phyloP scores from a whole-genome alignment of 1,139 yeast species.

The Kurtzmaniella quercitrusa region DNA sequence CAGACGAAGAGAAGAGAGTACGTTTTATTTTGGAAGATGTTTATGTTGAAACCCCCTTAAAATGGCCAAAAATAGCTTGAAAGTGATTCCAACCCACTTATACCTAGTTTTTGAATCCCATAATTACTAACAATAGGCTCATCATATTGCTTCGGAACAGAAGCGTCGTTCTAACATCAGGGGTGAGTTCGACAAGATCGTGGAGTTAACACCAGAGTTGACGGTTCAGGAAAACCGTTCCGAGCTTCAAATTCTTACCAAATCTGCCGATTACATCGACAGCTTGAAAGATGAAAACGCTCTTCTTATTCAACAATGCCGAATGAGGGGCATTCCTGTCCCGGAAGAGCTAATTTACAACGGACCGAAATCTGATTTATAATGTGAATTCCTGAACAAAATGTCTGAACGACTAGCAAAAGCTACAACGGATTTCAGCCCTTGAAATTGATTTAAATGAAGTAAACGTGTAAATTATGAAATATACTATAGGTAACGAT shows the following conservation, averaged over 20 bases:
- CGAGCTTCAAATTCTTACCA: constrained; percentile 41
- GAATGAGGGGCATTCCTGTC: constrained; percentile 31
- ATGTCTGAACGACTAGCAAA: too few relatives aligned
- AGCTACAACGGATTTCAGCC: not conserved
- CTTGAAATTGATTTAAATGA: not conserved
- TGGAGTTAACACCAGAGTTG: constrained; percentile 38
- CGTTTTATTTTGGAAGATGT: constrained; percentile 13
- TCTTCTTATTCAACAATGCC: constrained; percentile 31
- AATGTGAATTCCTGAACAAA: too few relatives aligned
- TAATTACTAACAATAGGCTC: constrained; percentile 28
- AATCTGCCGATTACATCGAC: constrained; percentile 45
- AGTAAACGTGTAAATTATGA: not conserved
- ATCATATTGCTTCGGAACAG: constrained; percentile 49
- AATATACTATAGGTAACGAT: not conserved
- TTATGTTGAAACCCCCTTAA: too few relatives aligned
- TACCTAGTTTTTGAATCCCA: too few relatives aligned
- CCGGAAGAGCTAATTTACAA: constrained; percentile 35
- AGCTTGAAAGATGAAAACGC: constrained; percentile 36
- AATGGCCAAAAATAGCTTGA: not conserved
- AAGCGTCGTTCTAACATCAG: constrained; percentile 45
- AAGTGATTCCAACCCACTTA: too few relatives aligned
- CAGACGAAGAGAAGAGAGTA: constrained; percentile 46
- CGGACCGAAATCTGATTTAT: constrained; percentile 30
- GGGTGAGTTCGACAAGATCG: constrained; percentile 44
- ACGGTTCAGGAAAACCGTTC: constrained; percentile 42